Evolutionary conservation across 179 eudicot species (phyloP), one percentile per base, ranked within the genome.

Genomic region (Vitellaria paradoxa): DNA sequence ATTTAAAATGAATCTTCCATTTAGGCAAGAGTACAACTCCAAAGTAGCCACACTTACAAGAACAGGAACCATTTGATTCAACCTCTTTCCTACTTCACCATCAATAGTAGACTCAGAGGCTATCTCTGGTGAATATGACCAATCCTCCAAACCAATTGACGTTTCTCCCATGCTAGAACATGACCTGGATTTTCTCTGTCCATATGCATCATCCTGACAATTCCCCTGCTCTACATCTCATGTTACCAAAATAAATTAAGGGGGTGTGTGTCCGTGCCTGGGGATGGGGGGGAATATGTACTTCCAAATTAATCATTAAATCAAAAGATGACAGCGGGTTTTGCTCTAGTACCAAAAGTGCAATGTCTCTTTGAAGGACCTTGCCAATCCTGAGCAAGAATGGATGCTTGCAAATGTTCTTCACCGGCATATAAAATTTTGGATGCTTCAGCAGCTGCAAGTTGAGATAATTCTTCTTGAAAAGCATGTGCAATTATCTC

Each of bases 31-130:
- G 52, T 65, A 18, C 37, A 20, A 56, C 60, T 65, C 3, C 56
- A 55, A 68, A 49, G 59, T 46, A 73, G 79, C 77, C 65, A 78
- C 65, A 85, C 94, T 84, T 81, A 91, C 94, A 74, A 89, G 89
- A 76, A 89, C 73, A 72, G 94, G 83, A 82, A 82, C 81, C 89
- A 91, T 83, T 73, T 89, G 91, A 82, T 86, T 86, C 84, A 91
- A 81, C 83, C 94, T 87, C 88, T 83, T 89, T 21, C 89, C 92
- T 56, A 91, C 81, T 85, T 91, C 92, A 75, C 88, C 92, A 79
- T 89, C 90, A 80, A 87, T 81, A 52, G 68, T 62, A 49, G 80
- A 87, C 77, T 91, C 94, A 69, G 82, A 84, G 45, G 66, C 87
- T 77, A 87, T 86, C 85, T 89, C 89, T 6, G 91, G 91, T 15